Evolutionary conservation across 306 rosid genomes (phyloP), one percentile per base, ranked within the genome.

Genomic region (Pyrus communis): DNA sequence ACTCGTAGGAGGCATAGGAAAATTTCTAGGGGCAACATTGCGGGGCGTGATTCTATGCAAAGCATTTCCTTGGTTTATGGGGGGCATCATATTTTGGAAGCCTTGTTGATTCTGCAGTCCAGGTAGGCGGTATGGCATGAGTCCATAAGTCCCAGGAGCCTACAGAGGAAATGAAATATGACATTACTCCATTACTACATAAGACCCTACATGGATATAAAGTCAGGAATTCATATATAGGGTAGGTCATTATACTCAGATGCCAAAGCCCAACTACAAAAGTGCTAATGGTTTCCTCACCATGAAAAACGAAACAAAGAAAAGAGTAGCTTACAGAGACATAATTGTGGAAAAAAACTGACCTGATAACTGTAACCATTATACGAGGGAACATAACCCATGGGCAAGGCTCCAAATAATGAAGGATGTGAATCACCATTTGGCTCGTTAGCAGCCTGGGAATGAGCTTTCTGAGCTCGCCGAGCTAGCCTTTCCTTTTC

Each of bases 401-500:
- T 87, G 45, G 98, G 99, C 85, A 96, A 30, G 59, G 97, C 96
- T 85, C 97, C 98, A 84, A 93, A 96, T 77, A 96, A 81, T 45
- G 98, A 91, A 11, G 97, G 91, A 78, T 88, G 99, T 35, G 93
- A 79, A 79, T 96, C 97, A 64, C 84, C 81, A 80, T 82, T 87
- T 27, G 86, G 85, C 75, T 62, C 79, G 75, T 86, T 91, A 81
- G 96, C 86, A 73, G 88, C 89, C 80, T 89, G 93, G 70, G 96
- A 96, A 58, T 91, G 97, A 77, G 96, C 91, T 92, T 91, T 96
- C 81, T 92, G 99, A 76, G 96, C 96, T 83, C 93, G 89, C 65
- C 99, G 97, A 73, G 98, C 99, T 88, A 86, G 96, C 80, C 97
- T 91, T 89, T 96, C 99, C 86, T 96, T 96, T 78, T 96, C 98